A percentile compares a stretch with the other conserved stretches of the same genome.
Conservation (phyloP, 2,329 filamentous ascomycete species). For the Chaetomium sp. region DNA sequence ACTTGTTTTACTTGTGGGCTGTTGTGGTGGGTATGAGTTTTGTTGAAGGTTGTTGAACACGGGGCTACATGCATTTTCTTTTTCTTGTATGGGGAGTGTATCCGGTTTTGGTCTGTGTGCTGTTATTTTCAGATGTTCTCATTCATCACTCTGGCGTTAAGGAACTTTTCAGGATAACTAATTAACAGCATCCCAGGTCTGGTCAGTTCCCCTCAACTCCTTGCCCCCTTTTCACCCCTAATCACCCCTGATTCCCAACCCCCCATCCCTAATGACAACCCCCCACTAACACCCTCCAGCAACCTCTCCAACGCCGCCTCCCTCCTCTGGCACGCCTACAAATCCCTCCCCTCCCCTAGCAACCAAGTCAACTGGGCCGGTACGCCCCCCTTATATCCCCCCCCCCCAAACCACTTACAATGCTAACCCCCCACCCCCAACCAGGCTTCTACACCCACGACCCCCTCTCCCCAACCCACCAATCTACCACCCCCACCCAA, state of each 20-base stretch:
- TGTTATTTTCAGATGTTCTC: no score
- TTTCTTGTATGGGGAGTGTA: no score
- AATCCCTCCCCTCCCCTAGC: slow-evolving; percentile 61
- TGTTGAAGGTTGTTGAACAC: no score
- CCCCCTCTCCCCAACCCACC: background rate
- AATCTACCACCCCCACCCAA: background rate
- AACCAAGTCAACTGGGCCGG: slow-evolving; percentile 71
- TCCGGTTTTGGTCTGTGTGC: no score
- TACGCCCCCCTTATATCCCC: slow-evolving; percentile 23
- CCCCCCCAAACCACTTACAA: background rate
- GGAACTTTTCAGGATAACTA: no score
- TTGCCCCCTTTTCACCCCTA: background rate
- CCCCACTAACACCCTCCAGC: slow-evolving; percentile 7
- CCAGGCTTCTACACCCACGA: slow-evolving; percentile 19
- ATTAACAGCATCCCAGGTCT: slow-evolving; percentile 1
- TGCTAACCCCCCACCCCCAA: background rate
- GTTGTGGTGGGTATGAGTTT: no score
- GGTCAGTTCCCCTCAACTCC: background rate
- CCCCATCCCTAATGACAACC: background rate
- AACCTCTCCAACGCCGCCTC: slow-evolving; percentile 72
- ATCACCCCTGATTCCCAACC: background rate
- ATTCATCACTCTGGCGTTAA: no score
- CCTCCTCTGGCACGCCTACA: slow-evolving; percentile 72
- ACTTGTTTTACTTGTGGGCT: no score
- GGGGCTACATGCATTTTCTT: no score